Evolutionary conservation across 148 eudicot species (phyloP).

Genomic region (Cornus kousa): DNA sequence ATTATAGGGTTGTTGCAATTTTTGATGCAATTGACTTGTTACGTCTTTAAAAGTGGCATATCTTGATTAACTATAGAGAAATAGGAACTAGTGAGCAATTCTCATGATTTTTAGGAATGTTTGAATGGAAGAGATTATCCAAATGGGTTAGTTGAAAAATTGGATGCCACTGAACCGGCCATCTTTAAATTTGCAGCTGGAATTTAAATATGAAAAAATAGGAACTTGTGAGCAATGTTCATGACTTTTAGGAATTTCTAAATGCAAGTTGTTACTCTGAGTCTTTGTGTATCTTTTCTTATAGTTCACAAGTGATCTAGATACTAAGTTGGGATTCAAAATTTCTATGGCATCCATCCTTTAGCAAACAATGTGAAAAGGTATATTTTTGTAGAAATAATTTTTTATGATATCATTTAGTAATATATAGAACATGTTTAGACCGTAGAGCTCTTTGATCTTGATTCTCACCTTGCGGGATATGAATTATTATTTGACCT

Average conservation of each 20-base stretch:
- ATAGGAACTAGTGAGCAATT: too few species aligned
- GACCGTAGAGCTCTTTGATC: not conserved
- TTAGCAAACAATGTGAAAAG: not conserved
- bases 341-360: not conserved
- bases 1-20: too few species aligned
- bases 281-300: not conserved
- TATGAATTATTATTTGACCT: not conserved
- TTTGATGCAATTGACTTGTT: too few species aligned
- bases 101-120: too few species aligned
- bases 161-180: too few species aligned
- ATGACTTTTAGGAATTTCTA: not conserved
- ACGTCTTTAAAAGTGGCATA: too few species aligned
- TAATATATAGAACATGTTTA: too few species aligned
- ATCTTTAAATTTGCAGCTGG: not conserved
- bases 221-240: not conserved
- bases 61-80: too few species aligned
- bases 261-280: not conserved
- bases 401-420: too few species aligned
- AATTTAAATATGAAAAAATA: too few species aligned
- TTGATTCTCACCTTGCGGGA: not conserved
- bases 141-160: too few species aligned
- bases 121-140: too few species aligned
- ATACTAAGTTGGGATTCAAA: not conserved
- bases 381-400: not conserved
- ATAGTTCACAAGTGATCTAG: not conserved